Evolutionary conservation across 495 filamentous ascomycete genomes (phyloP).

Genomic region (Geoglossum glabrum): DNA sequence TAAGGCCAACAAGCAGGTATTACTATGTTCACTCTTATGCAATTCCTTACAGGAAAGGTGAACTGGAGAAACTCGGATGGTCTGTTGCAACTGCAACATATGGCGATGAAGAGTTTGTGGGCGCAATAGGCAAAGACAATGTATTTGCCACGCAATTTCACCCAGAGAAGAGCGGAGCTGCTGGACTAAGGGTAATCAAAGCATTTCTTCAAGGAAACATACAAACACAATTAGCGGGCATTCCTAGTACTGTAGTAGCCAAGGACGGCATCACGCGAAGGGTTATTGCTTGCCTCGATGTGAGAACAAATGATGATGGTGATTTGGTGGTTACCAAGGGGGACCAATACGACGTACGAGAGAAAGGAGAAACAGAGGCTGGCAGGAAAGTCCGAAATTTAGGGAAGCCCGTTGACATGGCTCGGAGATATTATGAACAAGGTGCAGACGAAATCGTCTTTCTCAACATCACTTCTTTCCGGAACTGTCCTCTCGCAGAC

Average conservation of each 20-base stretch:
- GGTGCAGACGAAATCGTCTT: constrained; percentile 95
- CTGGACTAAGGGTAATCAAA: constrained; percentile 63
- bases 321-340: constrained; percentile 96
- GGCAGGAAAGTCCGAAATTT: constrained; percentile 71
- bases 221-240: constrained; percentile 23
- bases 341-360: constrained; percentile 98
- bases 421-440: constrained; percentile 83
- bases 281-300: constrained; percentile 90
- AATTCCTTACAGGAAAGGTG: constrained; percentile 47
- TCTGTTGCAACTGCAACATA: constrained; percentile 72
- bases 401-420: constrained; percentile 92
- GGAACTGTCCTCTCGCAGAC: constrained; percentile 80
- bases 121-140: constrained; percentile 66
- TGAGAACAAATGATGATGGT: constrained; percentile 86
- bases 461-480: constrained; percentile 93
- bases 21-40: constrained; percentile 97
- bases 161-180: constrained; percentile 87
- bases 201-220: constrained; percentile 58
- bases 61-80: constrained; percentile 65
- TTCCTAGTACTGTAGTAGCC: constrained; percentile 8
- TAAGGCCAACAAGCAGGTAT: constrained; percentile 71
- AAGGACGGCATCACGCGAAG: constrained; percentile 60
- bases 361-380: constrained; percentile 40
- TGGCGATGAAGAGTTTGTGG: constrained; percentile 77
- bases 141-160: constrained; percentile 91